Evolutionary conservation across 805 yeast genomes (phyloP).

Genomic region (Candida cerambycidarum): DNA sequence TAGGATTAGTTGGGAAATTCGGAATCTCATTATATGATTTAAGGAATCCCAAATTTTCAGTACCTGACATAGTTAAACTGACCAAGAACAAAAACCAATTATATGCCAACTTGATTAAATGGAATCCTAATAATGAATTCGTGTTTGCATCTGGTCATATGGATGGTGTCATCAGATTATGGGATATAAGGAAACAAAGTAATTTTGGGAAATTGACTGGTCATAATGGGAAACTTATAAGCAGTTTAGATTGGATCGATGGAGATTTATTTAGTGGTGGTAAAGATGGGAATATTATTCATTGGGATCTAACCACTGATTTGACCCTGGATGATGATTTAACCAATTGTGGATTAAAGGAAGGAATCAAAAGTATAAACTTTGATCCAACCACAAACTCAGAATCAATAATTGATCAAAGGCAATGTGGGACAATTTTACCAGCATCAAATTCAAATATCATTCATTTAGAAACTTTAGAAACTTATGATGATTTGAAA

Average conservation of each 20-base stretch:
- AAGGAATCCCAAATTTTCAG: conserved; percentile 46
- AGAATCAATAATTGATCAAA: conserved; percentile 28
- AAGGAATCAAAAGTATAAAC: conserved; percentile 44
- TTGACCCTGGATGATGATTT: conserved; percentile 12
- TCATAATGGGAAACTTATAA: conserved; percentile 50
- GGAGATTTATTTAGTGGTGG: conserved; percentile 59
- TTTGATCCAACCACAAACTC: conserved; percentile 36
- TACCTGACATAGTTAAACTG: conserved; percentile 24
- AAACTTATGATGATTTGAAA: conserved; percentile 29
- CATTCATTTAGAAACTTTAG: conserved; percentile 42
- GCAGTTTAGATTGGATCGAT: conserved; percentile 60
- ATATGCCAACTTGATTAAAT: conserved; percentile 48
- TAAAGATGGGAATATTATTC: conserved; percentile 63
- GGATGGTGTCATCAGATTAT: conserved; percentile 57
- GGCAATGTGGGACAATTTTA: conserved; percentile 63
- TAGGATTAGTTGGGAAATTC: conserved; percentile 66
- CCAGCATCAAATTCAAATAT: conserved; percentile 58
- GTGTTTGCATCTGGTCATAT: conserved; percentile 64
- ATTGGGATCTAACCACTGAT: conserved; percentile 56
- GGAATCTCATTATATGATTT: conserved; percentile 77
- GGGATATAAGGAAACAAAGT: conserved; percentile 71
- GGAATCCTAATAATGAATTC: conserved; percentile 64
- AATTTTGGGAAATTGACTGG: conserved; percentile 55
- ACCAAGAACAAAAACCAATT: conserved; percentile 19
- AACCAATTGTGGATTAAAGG: conserved; percentile 42